Conservation (phyloP, 345 rosid species). For the Acer yangbiense region DNA sequence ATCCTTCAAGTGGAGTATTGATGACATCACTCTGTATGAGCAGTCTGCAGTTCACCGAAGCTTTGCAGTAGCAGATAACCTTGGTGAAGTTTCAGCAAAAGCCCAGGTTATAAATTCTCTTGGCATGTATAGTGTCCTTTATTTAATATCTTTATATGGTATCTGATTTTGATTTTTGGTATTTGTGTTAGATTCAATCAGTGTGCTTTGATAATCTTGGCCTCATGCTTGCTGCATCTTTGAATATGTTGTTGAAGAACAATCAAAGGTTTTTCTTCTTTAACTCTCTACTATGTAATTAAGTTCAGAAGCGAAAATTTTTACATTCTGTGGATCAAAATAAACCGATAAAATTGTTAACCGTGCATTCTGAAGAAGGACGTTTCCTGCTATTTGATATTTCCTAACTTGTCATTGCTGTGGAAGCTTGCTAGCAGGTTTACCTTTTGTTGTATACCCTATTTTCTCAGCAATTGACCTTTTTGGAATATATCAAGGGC, state of each 20-base stretch:
- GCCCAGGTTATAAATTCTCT: conserved; percentile 57
- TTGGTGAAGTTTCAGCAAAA: conserved; percentile 94
- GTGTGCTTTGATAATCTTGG: conserved; percentile 79
- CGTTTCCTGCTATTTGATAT: conserved; percentile 9
- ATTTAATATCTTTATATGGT: not conserved
- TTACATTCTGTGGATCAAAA: not conserved
- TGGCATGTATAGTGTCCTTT: conserved; percentile 7
- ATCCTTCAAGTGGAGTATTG: not conserved
- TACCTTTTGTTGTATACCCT: conserved; percentile 77
- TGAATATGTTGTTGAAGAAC: conserved; percentile 59
- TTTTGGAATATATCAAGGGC: conserved; percentile 82
- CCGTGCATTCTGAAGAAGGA: not conserved
- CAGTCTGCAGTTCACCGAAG: conserved; percentile 87
- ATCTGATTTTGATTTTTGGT: conserved; percentile 22
- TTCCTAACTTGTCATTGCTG: conserved; percentile 29
- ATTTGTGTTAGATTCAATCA: conserved; percentile 58
- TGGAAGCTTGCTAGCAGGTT: conserved; percentile 62
- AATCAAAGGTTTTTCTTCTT: conserved; percentile 53
- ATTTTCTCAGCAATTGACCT: conserved; percentile 80
- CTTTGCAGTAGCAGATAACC: conserved; percentile 92
- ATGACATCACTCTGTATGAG: conserved; percentile 7
- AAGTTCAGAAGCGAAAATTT: not conserved
- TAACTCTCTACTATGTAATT: conserved; percentile 2
- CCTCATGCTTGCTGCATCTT: conserved; percentile 60
- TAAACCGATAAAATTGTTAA: not conserved